Conservation (phyloP, 2,329 filamentous ascomycete species). For the Botrytis byssoidea region DNA sequence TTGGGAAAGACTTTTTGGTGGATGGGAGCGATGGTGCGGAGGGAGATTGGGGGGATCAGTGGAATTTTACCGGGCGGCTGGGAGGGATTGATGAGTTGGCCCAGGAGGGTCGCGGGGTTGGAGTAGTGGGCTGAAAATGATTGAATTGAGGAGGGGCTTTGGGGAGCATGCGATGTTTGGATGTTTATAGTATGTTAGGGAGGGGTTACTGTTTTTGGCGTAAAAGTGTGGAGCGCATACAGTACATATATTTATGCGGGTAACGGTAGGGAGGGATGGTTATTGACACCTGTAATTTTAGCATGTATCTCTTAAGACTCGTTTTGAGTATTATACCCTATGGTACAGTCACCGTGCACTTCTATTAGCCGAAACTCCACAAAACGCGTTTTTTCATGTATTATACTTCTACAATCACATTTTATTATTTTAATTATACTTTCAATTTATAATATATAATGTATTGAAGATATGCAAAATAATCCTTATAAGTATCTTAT, state of each 20-base stretch:
- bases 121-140: not conserved
- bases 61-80: slow-evolving; percentile 4
- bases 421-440: too few relatives aligned
- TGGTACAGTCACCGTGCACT: too few relatives aligned
- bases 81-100: slow-evolving; percentile 10
- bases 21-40: slow-evolving; percentile 8
- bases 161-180: not conserved
- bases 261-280: not conserved
- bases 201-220: not conserved
- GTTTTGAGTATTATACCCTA: not conserved
- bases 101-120: slow-evolving; percentile 7
- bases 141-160: not conserved
- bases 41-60: slow-evolving; percentile 14
- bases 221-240: not conserved
- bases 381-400: too few relatives aligned
- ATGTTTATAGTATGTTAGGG: not conserved
- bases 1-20: slow-evolving; percentile 17
- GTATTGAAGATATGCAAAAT: too few relatives aligned
- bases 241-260: not conserved
- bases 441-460: too few relatives aligned
- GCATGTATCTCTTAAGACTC: not conserved
- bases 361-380: too few relatives aligned
- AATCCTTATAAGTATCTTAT: too few relatives aligned
- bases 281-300: not conserved
- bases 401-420: too few relatives aligned